Percentiles rank a stretch among this genome's conserved stretches.
Evolutionary conservation across 108 stramenopile genomes (phyloP).

Genomic region (Nitzschia sp.): DNA sequence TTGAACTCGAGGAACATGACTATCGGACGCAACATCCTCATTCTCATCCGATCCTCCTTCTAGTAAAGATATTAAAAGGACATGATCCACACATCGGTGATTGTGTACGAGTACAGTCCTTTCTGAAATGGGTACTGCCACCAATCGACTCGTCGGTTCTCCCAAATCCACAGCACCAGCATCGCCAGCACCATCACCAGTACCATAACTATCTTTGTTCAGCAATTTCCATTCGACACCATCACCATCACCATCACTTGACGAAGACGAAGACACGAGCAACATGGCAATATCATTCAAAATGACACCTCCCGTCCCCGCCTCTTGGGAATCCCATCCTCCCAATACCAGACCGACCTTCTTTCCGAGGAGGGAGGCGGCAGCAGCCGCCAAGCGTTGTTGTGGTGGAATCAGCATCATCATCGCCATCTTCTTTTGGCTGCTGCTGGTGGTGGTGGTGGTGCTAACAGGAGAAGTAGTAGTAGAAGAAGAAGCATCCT

Average conservation of each 20-base stretch:
- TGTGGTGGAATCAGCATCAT: too few relatives aligned
- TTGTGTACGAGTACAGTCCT: constrained; percentile 56
- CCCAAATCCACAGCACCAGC: constrained; percentile 28
- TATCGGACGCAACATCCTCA: not conserved
- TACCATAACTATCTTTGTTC: constrained; percentile 11
- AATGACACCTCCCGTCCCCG: constrained; percentile 66
- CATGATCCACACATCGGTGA: constrained; percentile 70
- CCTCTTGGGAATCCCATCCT: constrained; percentile 74
- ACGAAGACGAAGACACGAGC: not conserved
- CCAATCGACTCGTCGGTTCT: constrained; percentile 69
- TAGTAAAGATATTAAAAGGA: constrained; percentile 36
- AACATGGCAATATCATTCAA: constrained; percentile 29
- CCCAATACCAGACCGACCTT: constrained; percentile 45
- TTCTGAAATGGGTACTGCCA: constrained; percentile 47
- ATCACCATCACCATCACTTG: not conserved
- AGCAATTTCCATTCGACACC: not conserved
- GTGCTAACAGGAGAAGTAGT: not conserved
- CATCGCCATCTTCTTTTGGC: not conserved
- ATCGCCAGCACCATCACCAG: constrained; percentile 11
- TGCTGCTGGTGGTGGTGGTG: constrained; percentile 2
- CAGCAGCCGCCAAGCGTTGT: constrained; percentile 58
- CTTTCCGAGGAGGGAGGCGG: constrained; percentile 15
- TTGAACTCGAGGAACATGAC: not conserved
- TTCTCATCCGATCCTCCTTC: not conserved
- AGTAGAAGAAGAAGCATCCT: not conserved